Evolutionary conservation across 2,329 filamentous ascomycete genomes (phyloP), one percentile per base, ranked within the genome.

Genomic region (Plectosphaerella cucumerina): DNA sequence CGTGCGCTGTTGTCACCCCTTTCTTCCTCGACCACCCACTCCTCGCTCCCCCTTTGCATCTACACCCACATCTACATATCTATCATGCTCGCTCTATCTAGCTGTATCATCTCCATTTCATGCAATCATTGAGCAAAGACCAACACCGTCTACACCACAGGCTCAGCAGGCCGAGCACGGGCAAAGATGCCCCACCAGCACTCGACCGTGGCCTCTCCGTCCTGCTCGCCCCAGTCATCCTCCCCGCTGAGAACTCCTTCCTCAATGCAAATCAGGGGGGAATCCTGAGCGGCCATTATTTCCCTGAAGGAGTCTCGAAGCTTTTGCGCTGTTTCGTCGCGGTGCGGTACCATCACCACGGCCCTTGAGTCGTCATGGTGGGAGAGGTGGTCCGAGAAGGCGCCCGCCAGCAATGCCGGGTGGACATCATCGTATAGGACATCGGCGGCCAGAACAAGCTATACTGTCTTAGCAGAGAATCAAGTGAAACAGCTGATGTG

Each of bases 361-460:
- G 87, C 86, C 34, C 87, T 78, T 2, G 89, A 81, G 23, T 78
- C 71, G 0, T 66, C 50, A 3, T 73, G 74, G 14, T 73, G 68
- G 9, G 77, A 77, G 11, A 97, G 74, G 69, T 91, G 90, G 37
- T 78, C 70, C 10, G 76, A 69, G 43, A 97, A 84, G 14, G 89
- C 85, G 14, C 83, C 75, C 0, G 85, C 84, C 20, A 97, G 78
- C 61, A 94, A 81, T 3, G 67, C 70, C 0, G 93, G 90, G 62
- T 97, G 94, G 4, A 88, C 80, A 46, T 91, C 80, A 44, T 92
- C 90, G 68, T 97, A 97, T 18, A 99, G 73, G 0, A 90, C 82
- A 66, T 99, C 94, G 3, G 93, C 90, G 2, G 84, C 90, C 3
- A 99, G 76, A 42, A 97, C 83, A 50, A 96, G 72, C 75, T 86